Conservation (phyloP, 2,329 filamentous ascomycete species). For the Pseudogymnoascus sp. region DNA sequence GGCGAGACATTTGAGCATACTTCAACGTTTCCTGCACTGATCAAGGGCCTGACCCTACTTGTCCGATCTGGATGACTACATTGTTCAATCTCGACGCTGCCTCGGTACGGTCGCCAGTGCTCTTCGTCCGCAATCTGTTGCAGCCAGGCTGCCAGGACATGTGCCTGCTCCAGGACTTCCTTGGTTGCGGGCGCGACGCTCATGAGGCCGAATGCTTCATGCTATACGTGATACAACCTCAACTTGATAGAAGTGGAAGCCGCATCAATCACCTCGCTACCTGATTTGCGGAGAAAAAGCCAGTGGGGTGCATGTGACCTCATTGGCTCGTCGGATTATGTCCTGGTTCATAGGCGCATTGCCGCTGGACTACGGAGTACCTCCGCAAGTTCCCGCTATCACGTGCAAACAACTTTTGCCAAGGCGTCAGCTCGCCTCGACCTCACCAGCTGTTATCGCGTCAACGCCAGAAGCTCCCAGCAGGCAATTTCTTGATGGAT, state of each 20-base stretch:
- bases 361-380: slow-evolving; percentile 1
- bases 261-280: slow-evolving; percentile 1
- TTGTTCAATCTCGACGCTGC: slow-evolving; percentile 8
- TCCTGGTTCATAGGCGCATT: background rate
- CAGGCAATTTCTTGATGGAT: too few species aligned
- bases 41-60: slow-evolving; percentile 8
- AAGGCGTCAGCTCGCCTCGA: background rate
- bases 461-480: too few species aligned
- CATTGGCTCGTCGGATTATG: slow-evolving; percentile 12
- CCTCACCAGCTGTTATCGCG: too few species aligned
- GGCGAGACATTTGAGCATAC: background rate
- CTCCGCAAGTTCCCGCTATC: background rate
- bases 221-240: slow-evolving; percentile 7
- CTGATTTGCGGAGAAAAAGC: slow-evolving; percentile 11
- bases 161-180: slow-evolving; percentile 1
- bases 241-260: background rate
- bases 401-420: slow-evolving; percentile 6
- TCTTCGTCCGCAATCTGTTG: slow-evolving; percentile 5
- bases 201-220: slow-evolving; percentile 5
- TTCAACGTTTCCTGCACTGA: slow-evolving; percentile 10
- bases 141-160: slow-evolving; percentile 2
- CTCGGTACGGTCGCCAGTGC: slow-evolving; percentile 5
- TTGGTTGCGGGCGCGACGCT: background rate
- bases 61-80: slow-evolving; percentile 8
- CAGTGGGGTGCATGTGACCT: slow-evolving; percentile 11